Evolutionary conservation across 1,284 basidiomycete species (phyloP).

Genomic region (Puccinia coronata): DNA sequence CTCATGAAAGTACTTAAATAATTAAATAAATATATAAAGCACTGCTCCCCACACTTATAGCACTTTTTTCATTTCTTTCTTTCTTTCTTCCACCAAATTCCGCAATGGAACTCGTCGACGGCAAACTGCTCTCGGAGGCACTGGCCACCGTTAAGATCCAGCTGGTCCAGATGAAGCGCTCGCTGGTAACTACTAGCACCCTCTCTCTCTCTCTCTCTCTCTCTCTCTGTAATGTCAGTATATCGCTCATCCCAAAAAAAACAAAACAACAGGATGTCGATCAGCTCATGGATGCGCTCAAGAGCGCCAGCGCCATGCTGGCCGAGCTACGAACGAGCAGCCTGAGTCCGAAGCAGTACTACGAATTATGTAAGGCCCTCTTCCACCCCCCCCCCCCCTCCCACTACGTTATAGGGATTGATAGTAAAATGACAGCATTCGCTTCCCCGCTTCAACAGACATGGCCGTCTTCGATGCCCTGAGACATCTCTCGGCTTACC

Average conservation of each 20-base stretch:
- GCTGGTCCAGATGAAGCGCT: constrained; percentile 87
- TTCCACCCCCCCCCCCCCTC: neutral
- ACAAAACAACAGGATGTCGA: constrained; percentile 70
- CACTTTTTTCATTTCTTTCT: neutral
- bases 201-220: neutral
- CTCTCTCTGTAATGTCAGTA: neutral
- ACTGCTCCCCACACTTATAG: too few relatives aligned
- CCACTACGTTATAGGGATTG: too few relatives aligned
- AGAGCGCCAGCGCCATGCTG: constrained; percentile 91
- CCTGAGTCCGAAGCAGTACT: constrained; percentile 84
- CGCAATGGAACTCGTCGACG: constrained; percentile 39
- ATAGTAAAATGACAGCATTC: constrained; percentile 50
- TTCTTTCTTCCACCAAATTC: neutral
- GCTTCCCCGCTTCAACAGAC: constrained; percentile 63
- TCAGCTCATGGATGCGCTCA: constrained; percentile 94
- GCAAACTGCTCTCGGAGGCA: constrained; percentile 53
- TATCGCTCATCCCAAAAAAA: constrained; percentile 15
- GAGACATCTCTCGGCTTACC: constrained; percentile 76
- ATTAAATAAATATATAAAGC: too few relatives aligned
- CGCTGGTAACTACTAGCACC: constrained; percentile 68
- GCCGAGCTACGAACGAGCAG: constrained; percentile 88
- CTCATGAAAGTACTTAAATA: too few relatives aligned
- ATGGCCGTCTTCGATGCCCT: constrained; percentile 96
- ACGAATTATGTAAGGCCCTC: constrained; percentile 76
- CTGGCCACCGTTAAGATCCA: constrained; percentile 72